Percentiles rank a stretch among this genome's conserved stretches.
Conservation (phyloP, 345 rosid species). For the Cardiospermum halicacabum region DNA sequence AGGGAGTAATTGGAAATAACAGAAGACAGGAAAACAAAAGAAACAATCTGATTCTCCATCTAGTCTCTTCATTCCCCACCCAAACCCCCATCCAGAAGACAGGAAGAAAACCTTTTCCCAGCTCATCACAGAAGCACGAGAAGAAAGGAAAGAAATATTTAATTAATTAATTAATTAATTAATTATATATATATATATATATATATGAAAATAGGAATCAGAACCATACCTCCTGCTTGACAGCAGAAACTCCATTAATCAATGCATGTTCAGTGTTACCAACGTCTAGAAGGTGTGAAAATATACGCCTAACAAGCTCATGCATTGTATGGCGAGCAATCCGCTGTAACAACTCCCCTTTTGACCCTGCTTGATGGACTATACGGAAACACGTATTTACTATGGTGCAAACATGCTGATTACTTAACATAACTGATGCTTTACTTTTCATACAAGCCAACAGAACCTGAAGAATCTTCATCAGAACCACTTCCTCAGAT, state of each 20-base stretch:
- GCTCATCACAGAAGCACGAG: constrained; percentile 6
- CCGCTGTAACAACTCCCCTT: constrained; percentile 70
- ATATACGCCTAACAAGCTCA: constrained; percentile 86
- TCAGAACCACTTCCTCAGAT: constrained; percentile 93
- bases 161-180: too few species aligned
- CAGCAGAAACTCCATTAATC: constrained; percentile 62
- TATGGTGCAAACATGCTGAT: constrained; percentile 95
- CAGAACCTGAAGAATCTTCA: constrained; percentile 98
- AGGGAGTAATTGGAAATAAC: constrained; percentile 4
- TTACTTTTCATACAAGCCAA: constrained; percentile 89
- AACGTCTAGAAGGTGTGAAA: constrained; percentile 80
- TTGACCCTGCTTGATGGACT: constrained; percentile 90
- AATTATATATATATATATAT: too few species aligned
- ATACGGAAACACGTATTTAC: constrained; percentile 97
- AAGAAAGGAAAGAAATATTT: constrained; percentile 13
- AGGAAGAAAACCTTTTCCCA: too few species aligned
- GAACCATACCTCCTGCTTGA: constrained; percentile 57
- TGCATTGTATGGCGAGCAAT: constrained; percentile 95
- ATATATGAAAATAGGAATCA: constrained; percentile 11
- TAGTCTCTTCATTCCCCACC: background rate
- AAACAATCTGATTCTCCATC: background rate
- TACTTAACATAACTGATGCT: constrained; percentile 85
- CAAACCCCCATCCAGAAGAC: too few species aligned
- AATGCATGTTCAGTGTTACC: constrained; percentile 68
- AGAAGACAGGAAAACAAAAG: constrained; percentile 3